Base-by-base conservation (phyloP, 495 filamentous ascomycete species). In the Lasiosphaeria hispida region DNA sequence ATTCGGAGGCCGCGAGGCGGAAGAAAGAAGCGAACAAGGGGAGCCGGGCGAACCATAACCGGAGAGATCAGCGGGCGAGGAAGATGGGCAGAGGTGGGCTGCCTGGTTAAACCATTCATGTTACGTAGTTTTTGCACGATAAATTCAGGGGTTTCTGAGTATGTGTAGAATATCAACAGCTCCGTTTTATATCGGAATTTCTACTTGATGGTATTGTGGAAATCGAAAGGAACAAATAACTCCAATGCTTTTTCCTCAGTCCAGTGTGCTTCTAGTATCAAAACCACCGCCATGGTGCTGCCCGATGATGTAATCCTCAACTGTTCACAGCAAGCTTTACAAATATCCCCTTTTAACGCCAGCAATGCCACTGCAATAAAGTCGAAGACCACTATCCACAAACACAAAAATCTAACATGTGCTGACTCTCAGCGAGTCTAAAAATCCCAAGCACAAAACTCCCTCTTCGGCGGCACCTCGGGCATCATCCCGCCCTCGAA, bases 371-470 rank as follows among this genome's bases (percentile, higher is more conserved):
- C 8, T 47, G 15, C 23, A 30, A 5, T 30, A 30, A 30, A 30
- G 5, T 30, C 23, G 23, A 30, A 30, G 23, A 30, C 23, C 23
- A 5, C 23, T 30, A 2, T 30, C 2, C 5, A 2, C 23, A 54
- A 35, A 40, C 51, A 40, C 23, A 23, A 33, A 18, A 44, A n/a
- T 10, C 23, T 10, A 23, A 19, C 39, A 13, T 11, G 7, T 52
- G 7, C 48, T 36, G 6, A n/a, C n/a, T 4, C 17, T 23, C 8
- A 17, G 2, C 0, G 38, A n/a, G 1, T 35, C 73, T 68, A 89
- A 66, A 90, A 86, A 64, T 89, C 81, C 75, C 85, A 92, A n/a
- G 73, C 65, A 62, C 87, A 83, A 77, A 82, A 89, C 70, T 90
- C 90, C 50, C 79, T 78, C 78, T 83, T 85, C 2, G 90, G 90